These are phyloP conservation scores for Meyerozyma sp. DNA, from an alignment of 1,139 yeast genomes.

Conservation along the genomic window DNA sequence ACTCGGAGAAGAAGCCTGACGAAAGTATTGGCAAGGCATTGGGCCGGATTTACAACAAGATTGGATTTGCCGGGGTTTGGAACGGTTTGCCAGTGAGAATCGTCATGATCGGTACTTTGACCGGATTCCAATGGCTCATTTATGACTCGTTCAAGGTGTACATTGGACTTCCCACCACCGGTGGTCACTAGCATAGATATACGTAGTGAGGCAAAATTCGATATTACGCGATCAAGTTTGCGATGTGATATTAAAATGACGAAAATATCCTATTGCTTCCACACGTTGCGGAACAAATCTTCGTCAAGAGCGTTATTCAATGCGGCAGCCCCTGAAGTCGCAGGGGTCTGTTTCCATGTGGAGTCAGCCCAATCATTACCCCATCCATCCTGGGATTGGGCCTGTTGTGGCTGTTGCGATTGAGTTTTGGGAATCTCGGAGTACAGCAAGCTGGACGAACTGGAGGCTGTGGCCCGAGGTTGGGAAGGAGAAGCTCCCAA, in stretches of 20 bases:
- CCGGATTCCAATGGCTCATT: constrained; percentile 94
- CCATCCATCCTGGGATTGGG: constrained; percentile 14
- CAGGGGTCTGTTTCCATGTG: constrained; percentile 7
- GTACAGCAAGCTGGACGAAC: constrained; percentile 3
- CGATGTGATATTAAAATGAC: not conserved
- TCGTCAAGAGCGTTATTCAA: constrained; percentile 27
- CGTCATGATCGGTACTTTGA: constrained; percentile 92
- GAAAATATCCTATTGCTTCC: constrained; percentile 11
- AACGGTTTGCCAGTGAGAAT: constrained; percentile 92
- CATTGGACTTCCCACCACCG: constrained; percentile 89
- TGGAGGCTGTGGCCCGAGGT: constrained; percentile 6
- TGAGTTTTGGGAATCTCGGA: constrained; percentile 6
- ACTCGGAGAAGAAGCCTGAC: constrained; percentile 61
- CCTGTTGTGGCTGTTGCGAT: constrained; percentile 6
- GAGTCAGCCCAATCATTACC: constrained; percentile 36
- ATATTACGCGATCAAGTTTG: not conserved
- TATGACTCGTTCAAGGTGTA: constrained; percentile 91
- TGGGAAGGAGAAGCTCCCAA: constrained; percentile 4
- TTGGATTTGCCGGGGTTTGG: constrained; percentile 91
- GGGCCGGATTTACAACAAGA: constrained; percentile 65
- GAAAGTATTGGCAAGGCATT: constrained; percentile 68
- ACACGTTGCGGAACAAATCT: constrained; percentile 39
- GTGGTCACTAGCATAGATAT: constrained; percentile 45
- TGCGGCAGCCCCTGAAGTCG: constrained; percentile 8
- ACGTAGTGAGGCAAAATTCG: not conserved